Base-by-base conservation (phyloP, 441 rosid genomes). In the Caryocar brasiliense region DNA sequence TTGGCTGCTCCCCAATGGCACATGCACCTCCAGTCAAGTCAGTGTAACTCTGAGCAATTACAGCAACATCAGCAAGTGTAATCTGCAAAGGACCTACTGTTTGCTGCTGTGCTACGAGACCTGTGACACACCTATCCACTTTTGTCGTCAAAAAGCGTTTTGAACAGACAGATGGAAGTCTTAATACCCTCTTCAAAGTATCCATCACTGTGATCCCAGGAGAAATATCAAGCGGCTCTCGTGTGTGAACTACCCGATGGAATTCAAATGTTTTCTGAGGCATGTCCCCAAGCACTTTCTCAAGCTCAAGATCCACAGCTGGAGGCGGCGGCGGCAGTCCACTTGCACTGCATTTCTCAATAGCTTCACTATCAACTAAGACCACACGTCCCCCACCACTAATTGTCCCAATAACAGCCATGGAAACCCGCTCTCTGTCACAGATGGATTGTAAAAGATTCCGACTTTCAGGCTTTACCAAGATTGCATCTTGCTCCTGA, bases 81-180 rank as follows among this genome's bases (percentile, higher is more conserved):
- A 85, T 80, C 68, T 85, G 96, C 73, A 92, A 65, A 28, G 95
- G 87, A 47, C 98, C 98, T 62, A 88, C 95, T 5, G 96, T 87
- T 72, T 92, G 96, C 61, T 92, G 98, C 71, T 92, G 98, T 3
- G 98, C 98, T 35, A 92, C 95, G 53, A 92, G 96, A 48, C 94
- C 98, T 21, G 95, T 87, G 39, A 87, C 96, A 64, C 96, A 92
- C 48, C 96, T 76, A 62, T 87, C 98, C 19, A 83, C 98, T 73
- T 92, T 92, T 26, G 86, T 88, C 33, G 96, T 88, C 62, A 92
- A 72, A 57, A 87, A 92, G 25, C 96, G 80, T 56, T 87, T 87
- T 0, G 96, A 92, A 62, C 83, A 70, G 20, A 92, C 80, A 14
- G 98, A 92, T 15, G 94, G 89, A 30, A 85, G 86, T 49, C 95